phyloP scores from a whole-genome alignment of 2,329 filamentous ascomycete genomes.

The Thielaviopsis musarum region DNA sequence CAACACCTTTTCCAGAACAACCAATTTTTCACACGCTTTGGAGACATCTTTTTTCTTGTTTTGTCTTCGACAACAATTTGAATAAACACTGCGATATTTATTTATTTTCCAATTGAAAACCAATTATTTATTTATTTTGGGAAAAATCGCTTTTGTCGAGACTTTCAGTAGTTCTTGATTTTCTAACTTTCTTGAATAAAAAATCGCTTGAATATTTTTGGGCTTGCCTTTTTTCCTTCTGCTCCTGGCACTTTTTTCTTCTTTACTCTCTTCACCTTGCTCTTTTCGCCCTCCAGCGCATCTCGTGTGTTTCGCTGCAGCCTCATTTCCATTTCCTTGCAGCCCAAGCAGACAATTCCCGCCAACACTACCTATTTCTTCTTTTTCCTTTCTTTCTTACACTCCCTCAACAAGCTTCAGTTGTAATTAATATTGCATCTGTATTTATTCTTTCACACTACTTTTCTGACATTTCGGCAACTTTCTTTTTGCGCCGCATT shows the following conservation, averaged over 20 bases:
- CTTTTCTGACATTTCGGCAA: not conserved
- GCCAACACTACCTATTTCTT: not conserved
- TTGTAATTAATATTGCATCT: not conserved
- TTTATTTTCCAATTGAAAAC: not conserved
- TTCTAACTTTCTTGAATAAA: not conserved
- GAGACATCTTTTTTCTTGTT: not conserved
- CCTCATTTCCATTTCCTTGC: slow-evolving; percentile 3
- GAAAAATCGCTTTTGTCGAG: slow-evolving; percentile 3
- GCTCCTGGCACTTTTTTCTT: not conserved
- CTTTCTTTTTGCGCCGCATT: not conserved
- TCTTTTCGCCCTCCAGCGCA: not conserved
- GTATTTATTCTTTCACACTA: not conserved
- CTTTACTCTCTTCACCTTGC: not conserved
- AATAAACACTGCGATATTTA: slow-evolving; percentile 1
- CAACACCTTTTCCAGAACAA: not conserved
- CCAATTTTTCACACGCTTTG: not conserved
- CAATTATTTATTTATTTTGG: slow-evolving; percentile 1
- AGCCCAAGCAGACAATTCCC: slow-evolving; percentile 3
- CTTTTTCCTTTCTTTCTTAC: not conserved
- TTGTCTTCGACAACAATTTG: slow-evolving; percentile 6
- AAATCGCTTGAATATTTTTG: slow-evolving; percentile 4
- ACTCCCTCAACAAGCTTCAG: not conserved
- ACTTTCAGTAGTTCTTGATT: slow-evolving; percentile 12
- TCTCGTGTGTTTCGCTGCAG: slow-evolving; percentile 8
- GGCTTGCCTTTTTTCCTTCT: not conserved